phyloP scores from a whole-genome alignment of 1,284 basidiomycete genomes.

The Testicularia cyperi region DNA sequence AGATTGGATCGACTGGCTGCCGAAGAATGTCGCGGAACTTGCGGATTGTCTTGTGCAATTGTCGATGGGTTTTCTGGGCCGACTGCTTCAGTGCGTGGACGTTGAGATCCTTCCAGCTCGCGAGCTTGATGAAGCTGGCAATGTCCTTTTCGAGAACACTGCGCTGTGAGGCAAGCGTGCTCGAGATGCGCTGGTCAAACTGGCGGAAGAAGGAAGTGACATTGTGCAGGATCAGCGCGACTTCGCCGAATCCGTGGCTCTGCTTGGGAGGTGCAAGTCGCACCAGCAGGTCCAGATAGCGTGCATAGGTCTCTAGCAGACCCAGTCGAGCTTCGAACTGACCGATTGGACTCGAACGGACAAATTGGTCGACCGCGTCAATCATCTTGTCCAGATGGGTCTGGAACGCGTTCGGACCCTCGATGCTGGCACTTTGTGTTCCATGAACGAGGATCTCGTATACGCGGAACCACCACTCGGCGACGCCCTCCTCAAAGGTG shows the following conservation, averaged over 20 bases:
- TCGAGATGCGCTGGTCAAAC: constrained; percentile 66
- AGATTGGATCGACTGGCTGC: constrained; percentile 67
- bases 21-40: constrained; percentile 88
- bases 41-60: constrained; percentile 85
- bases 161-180: constrained; percentile 68
- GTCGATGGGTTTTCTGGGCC: constrained; percentile 84
- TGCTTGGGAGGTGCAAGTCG: constrained; percentile 31
- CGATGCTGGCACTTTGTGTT: constrained; percentile 36
- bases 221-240: constrained; percentile 68
- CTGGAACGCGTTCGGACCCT: constrained; percentile 61
- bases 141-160: constrained; percentile 77
- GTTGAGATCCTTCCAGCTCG: constrained; percentile 97
- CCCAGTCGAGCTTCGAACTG: constrained; percentile 74
- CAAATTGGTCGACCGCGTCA: constrained; percentile 78
- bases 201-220: constrained; percentile 72
- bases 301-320: constrained; percentile 72
- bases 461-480: constrained; percentile 88
- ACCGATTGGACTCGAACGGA: constrained; percentile 77
- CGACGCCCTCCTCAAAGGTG: constrained; percentile 62
- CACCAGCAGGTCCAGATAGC: constrained; percentile 28
- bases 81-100: constrained; percentile 90
- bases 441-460: constrained; percentile 74
- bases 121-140: constrained; percentile 82
- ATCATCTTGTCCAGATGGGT: constrained; percentile 72
- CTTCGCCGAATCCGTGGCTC: constrained; percentile 23